A percentile compares a stretch with the other conserved stretches of the same genome.
phyloP scores from a whole-genome alignment of 306 rosid species.

The Morella rubra region DNA sequence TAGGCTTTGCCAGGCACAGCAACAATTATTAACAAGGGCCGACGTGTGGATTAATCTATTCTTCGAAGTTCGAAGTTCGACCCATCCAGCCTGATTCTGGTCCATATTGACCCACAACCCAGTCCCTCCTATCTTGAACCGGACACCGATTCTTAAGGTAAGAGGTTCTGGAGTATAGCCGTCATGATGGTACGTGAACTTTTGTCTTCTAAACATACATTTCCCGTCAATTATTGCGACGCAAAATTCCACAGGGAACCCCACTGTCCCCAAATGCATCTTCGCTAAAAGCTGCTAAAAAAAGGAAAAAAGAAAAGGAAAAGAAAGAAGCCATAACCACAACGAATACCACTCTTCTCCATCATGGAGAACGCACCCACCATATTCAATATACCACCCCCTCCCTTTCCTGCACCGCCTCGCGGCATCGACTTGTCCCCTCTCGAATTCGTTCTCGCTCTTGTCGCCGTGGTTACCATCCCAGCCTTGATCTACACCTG shows the following conservation, averaged over 20 bases:
- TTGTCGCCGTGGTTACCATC: conserved; percentile 67
- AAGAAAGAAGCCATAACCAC: conserved; percentile 1
- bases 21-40: not conserved
- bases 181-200: not conserved
- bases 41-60: too few relatives aligned
- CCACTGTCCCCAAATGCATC: not conserved
- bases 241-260: conserved; percentile 1
- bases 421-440: conserved; percentile 70
- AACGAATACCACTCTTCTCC: conserved; percentile 6
- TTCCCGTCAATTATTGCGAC: conserved; percentile 19
- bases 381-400: conserved; percentile 33
- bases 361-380: conserved; percentile 51
- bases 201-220: not conserved
- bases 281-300: not conserved
- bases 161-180: not conserved
- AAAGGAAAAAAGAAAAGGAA: not conserved
- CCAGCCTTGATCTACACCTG: conserved; percentile 68
- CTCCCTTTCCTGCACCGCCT: conserved; percentile 37
- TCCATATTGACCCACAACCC: too few relatives aligned
- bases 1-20: not conserved
- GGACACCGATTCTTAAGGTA: too few relatives aligned
- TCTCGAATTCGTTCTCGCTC: conserved; percentile 71
- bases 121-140: not conserved
- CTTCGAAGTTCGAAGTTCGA: too few relatives aligned
- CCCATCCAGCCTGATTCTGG: not conserved